Base-by-base conservation (phyloP, 208 protist genomes). In the Phytomonas francai region DNA sequence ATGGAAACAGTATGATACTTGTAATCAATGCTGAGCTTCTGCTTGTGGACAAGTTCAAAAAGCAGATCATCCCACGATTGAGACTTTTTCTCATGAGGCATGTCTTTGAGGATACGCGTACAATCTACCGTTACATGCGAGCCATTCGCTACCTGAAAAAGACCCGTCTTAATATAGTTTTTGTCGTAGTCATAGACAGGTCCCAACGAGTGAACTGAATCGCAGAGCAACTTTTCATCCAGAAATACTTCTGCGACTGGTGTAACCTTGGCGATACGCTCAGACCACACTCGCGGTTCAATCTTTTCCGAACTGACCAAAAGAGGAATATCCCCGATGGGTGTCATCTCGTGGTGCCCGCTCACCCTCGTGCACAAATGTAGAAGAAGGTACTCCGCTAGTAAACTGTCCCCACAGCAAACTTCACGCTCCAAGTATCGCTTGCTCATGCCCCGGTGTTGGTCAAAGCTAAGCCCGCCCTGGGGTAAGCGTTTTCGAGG, bases 91-190 rank as follows among this genome's bases (percentile, higher is more conserved):
- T 65, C 22, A n/a, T 74, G 4, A 25, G 54, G 22, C 5, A 58
- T 16, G 5, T 4, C 3, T n/a, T 45, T 29, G 6, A 22, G 62
- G 12, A 90, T 64, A 0, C 68, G 71, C 11, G 51, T 56, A 59
- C 80, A 88, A 74, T 94, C 84, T 5, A 94, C 51, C 27, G 85
- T 91, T n/a, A 94, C 59, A 63, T 94, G 84, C 12, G 83, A 82
- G n/a, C 89, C 89, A 71, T 92, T 88, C 4, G 80, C 86, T 6
- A 95, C 72, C 67, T 95, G 89, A 27, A 95, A 70, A 7, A 86
- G 32, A 59, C 89, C 89, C 0, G 80, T 79, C 3, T 73, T 75
- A 3, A 95, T 78, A 58, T 77, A 85, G 73, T 92, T 95, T 1
- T 62, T 39, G 22, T 72, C 67, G 49, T 68, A 72, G 66, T 91